Percentiles rank a stretch among this genome's conserved stretches.
Evolutionary conservation across 192 early-diverging fungal species (phyloP).

Genomic region (Haplosporangium gracile): DNA sequence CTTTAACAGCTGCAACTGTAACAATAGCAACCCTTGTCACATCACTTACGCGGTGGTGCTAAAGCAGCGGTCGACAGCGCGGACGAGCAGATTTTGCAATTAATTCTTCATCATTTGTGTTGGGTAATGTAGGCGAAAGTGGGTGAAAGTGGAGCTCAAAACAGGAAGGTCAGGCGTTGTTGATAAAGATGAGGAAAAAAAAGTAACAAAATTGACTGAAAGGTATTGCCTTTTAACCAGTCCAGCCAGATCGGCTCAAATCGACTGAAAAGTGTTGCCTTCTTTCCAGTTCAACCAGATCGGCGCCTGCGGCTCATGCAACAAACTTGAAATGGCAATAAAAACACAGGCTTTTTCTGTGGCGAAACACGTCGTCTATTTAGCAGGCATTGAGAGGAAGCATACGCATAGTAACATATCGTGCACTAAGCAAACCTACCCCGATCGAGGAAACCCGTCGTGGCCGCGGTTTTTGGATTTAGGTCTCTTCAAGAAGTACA

Average conservation of each 20-base stretch:
- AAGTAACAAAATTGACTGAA: background rate
- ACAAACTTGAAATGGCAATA: background rate
- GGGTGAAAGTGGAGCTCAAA: background rate
- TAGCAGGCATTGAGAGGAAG: background rate
- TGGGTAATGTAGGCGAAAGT: background rate
- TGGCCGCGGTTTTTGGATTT: background rate
- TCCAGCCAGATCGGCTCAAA: too few relatives aligned
- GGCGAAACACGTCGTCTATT: background rate
- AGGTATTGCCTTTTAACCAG: background rate
- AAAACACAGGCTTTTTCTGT: background rate
- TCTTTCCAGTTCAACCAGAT: background rate
- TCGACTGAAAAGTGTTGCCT: background rate
- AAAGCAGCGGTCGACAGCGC: slow-evolving; percentile 48
- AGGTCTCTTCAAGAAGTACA: too few relatives aligned
- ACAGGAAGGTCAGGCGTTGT: background rate
- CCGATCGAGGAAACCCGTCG: background rate
- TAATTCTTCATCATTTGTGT: background rate
- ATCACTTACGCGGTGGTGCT: slow-evolving; percentile 35
- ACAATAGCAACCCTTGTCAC: background rate
- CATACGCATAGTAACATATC: background rate
- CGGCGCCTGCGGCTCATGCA: background rate
- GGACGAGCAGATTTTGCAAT: background rate
- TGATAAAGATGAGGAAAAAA: background rate
- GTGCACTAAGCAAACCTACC: background rate
- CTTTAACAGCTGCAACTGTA: too few relatives aligned